A percentile compares a stretch with the other conserved stretches of the same genome.
phyloP scores from a whole-genome alignment of 2,329 filamentous ascomycete genomes.

The Stachybotrys echinatus region DNA sequence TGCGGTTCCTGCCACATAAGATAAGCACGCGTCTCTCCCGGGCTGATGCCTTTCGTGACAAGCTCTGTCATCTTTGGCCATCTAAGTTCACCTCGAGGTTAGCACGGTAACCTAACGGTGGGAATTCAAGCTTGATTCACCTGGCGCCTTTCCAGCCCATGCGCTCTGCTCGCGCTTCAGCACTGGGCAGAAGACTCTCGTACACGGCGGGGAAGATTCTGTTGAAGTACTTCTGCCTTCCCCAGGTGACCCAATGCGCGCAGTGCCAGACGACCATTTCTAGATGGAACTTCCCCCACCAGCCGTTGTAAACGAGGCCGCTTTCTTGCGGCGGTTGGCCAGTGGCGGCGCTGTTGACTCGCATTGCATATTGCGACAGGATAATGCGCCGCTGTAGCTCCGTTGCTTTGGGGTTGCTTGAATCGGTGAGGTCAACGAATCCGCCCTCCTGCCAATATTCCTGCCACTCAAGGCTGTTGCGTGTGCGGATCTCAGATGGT shows the following conservation, averaged over 20 bases:
- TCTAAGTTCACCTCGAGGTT: too few relatives aligned
- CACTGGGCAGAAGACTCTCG: constrained; percentile 35
- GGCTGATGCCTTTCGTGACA: constrained; percentile 12
- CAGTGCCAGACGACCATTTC: constrained; percentile 38
- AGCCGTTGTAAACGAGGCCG: constrained; percentile 39
- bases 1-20: constrained; percentile 59
- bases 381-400: constrained; percentile 39
- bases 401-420: constrained; percentile 26
- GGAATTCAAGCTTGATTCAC: too few relatives aligned
- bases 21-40: constrained; percentile 55
- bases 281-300: constrained; percentile 38
- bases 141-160: constrained; percentile 39
- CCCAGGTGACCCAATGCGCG: constrained; percentile 34
- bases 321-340: constrained; percentile 36
- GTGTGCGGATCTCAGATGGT: constrained; percentile 15
- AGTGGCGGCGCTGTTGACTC: constrained; percentile 32
- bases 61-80: constrained; percentile 32
- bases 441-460: constrained; percentile 33
- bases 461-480: constrained; percentile 22
- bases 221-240: constrained; percentile 27
- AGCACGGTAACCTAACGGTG: too few relatives aligned
- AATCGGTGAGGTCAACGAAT: constrained; percentile 33
- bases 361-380: constrained; percentile 36
- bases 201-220: constrained; percentile 39
- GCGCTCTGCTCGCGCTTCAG: constrained; percentile 24